Evolutionary conservation across 805 yeast species (phyloP).

Genomic region (Brettanomyces anomalus): DNA sequence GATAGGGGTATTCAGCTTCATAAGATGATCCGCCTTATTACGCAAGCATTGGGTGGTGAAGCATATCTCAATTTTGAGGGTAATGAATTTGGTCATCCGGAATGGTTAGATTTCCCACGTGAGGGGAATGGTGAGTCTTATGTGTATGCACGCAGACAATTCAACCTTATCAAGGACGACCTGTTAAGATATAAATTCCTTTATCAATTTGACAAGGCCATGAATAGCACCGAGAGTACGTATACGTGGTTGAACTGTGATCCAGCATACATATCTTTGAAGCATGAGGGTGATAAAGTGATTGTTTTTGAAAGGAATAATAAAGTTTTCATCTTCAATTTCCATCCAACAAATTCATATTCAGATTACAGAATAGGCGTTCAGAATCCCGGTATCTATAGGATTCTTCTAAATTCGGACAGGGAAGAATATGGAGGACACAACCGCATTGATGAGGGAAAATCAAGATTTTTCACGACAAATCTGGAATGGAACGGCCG

Average conservation of each 20-base stretch:
- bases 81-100: constrained; percentile 98
- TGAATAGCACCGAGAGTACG: constrained; percentile 67
- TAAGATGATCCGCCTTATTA: constrained; percentile 79
- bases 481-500: constrained; percentile 77
- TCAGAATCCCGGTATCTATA: constrained; percentile 67
- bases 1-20: constrained; percentile 90
- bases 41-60: constrained; percentile 93
- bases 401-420: constrained; percentile 70
- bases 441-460: constrained; percentile 50
- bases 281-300: constrained; percentile 83
- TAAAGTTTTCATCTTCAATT: constrained; percentile 76
- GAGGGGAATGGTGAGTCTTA: constrained; percentile 80
- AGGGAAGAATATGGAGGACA: constrained; percentile 72
- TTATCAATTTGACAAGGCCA: constrained; percentile 74
- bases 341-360: constrained; percentile 78
- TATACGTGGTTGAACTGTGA: constrained; percentile 64
- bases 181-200: constrained; percentile 71
- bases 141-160: constrained; percentile 93
- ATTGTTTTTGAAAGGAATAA: constrained; percentile 85
- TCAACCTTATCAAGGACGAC: constrained; percentile 75
- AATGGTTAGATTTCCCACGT: constrained; percentile 97
- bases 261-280: constrained; percentile 78
- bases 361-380: constrained; percentile 90
- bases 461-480: constrained; percentile 55
- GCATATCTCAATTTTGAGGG: constrained; percentile 96